Percentiles rank a stretch among this genome's conserved stretches.
Conservation (phyloP, 257 asterid genomes). For the Capsicum chinense region DNA sequence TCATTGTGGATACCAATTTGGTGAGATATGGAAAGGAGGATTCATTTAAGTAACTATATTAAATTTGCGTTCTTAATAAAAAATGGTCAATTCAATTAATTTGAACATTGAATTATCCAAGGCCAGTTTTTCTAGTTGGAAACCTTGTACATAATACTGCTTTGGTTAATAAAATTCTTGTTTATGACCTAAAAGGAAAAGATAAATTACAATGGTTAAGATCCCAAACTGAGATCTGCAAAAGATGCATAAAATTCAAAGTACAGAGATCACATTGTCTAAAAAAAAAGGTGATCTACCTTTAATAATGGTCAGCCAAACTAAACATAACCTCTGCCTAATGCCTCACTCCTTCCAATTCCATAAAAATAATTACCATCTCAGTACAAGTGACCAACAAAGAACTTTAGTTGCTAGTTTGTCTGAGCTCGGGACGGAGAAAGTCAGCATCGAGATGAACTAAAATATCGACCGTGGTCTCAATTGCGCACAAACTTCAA, state of each 20-base stretch:
- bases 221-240: not conserved
- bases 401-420: conserved; percentile 49
- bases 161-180: no score
- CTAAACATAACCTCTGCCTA: not conserved
- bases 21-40: no score
- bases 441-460: conserved; percentile 90
- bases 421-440: conserved; percentile 88
- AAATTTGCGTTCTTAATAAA: not conserved
- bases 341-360: not conserved
- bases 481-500: conserved; percentile 80
- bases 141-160: no score
- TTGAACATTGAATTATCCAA: no score
- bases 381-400: not conserved
- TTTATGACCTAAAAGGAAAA: not conserved
- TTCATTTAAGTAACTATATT: no score
- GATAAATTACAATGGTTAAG: not conserved
- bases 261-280: conserved; percentile 17
- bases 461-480: conserved; percentile 95
- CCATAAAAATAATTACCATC: not conserved
- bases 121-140: no score
- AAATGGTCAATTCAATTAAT: no score
- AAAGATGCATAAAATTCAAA: not conserved
- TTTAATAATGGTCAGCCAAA: not conserved
- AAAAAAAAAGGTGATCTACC: not conserved
- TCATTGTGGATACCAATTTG: no score